These are phyloP conservation scores for Colletotrichum salicis DNA, from an alignment of 2,329 filamentous ascomycete genomes.

Conservation along the genomic window DNA sequence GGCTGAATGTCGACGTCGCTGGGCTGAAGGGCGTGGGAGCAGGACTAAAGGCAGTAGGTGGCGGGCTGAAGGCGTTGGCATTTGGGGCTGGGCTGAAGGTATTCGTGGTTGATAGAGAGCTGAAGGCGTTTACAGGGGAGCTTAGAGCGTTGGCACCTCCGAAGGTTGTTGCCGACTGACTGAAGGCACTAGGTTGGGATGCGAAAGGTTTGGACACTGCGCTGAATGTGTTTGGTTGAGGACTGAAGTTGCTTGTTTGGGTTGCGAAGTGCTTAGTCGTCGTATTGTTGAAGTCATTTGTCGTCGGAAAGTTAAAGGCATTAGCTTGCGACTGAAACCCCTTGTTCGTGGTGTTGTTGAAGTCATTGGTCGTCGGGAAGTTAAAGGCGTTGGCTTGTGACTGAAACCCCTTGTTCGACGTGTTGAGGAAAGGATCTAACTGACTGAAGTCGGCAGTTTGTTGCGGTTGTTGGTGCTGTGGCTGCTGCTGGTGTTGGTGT, in stretches of 20 bases:
- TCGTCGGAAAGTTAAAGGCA: neutral
- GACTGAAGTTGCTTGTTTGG: conserved; percentile 6
- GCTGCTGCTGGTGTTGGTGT: neutral
- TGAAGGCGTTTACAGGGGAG: conserved; percentile 19
- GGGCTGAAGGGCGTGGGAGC: conserved; percentile 28
- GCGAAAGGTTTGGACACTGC: neutral
- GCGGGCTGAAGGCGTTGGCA: conserved; percentile 27
- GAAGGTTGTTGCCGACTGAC: conserved; percentile 9
- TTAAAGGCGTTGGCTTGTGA: neutral
- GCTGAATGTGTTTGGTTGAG: conserved; percentile 1
- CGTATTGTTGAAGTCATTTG: conserved; percentile 17
- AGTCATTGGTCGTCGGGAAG: too few species aligned
- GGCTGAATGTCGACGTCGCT: conserved; percentile 26
- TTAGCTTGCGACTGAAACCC: neutral
- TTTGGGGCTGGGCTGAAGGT: conserved; percentile 2
- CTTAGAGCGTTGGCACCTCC: conserved; percentile 5
- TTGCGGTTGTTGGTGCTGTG: neutral
- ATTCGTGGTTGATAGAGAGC: conserved; percentile 8
- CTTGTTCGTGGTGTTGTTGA: neutral
- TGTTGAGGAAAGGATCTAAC: conserved; percentile 2
- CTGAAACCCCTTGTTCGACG: conserved; percentile 1
- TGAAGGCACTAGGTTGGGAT: conserved; percentile 3
- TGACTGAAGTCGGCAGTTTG: conserved; percentile 13
- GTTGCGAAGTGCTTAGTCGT: conserved; percentile 4
- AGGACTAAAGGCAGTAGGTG: conserved; percentile 24